Evolutionary conservation across 2,329 filamentous ascomycete genomes (phyloP).

Genomic region (Sporothrix mexicana): DNA sequence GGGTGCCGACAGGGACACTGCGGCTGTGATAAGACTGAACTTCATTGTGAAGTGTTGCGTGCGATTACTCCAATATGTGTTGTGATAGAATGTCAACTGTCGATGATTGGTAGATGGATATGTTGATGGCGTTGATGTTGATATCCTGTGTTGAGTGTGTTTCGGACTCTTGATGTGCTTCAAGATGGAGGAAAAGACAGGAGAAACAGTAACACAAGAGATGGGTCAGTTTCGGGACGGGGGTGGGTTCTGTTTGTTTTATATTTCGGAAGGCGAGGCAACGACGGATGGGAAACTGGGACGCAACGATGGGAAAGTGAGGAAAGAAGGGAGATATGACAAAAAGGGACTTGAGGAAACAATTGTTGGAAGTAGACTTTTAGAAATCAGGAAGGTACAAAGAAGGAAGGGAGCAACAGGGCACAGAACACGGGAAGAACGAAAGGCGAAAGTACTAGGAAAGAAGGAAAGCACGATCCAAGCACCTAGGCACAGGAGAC

Average conservation of each 20-base stretch:
- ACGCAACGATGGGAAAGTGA: neutral
- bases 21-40: constrained; percentile 25
- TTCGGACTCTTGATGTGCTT: neutral
- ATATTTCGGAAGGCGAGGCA: constrained; percentile 8
- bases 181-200: constrained; percentile 1
- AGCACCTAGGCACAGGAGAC: neutral
- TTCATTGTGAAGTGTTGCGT: constrained; percentile 35
- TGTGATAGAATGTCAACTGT: neutral
- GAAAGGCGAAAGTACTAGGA: neutral
- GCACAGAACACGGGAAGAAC: neutral
- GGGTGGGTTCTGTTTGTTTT: constrained; percentile 3
- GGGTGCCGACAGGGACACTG: constrained; percentile 32
- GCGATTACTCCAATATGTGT: neutral
- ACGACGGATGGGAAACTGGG: neutral
- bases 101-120: neutral
- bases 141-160: constrained; percentile 7
- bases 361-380: neutral
- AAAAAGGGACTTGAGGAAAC: neutral
- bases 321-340: neutral
- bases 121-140: neutral
- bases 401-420: neutral
- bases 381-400: constrained; percentile 13
- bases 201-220: neutral
- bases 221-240: neutral
- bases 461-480: neutral